Conservation (phyloP, 148 eudicot genomes). For the Chenopodium formosanum region DNA sequence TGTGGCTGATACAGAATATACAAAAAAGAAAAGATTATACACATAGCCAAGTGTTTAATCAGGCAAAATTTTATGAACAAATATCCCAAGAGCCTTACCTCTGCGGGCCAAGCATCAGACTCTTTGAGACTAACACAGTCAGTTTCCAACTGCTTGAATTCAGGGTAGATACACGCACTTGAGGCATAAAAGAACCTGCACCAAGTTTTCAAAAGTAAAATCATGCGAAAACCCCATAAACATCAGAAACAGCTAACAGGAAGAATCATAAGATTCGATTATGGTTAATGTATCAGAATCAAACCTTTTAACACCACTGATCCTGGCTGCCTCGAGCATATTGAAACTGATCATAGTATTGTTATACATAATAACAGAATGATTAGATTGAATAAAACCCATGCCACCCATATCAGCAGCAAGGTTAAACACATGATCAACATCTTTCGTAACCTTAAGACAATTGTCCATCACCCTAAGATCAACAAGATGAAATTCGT, state of each 20-base stretch:
- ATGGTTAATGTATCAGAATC: not conserved
- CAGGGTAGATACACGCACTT: conserved; percentile 63
- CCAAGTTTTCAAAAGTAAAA: not conserved
- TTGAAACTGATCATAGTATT: conserved; percentile 62
- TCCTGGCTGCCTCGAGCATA: conserved; percentile 62
- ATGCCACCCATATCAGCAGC: conserved; percentile 68
- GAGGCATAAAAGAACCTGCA: conserved; percentile 59
- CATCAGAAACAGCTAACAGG: not conserved
- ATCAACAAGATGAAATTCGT: conserved; percentile 58
- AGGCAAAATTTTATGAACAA: not conserved
- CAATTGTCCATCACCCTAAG: conserved; percentile 63
- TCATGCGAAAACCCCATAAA: not conserved
- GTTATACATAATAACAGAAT: conserved; percentile 57
- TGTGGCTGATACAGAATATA: conserved; percentile 38
- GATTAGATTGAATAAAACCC: conserved; percentile 60
- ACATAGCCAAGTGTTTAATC: not conserved
- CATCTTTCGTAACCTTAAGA: conserved; percentile 49
- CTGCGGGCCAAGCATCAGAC: conserved; percentile 63
- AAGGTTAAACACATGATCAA: conserved; percentile 58
- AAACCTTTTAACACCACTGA: conserved; percentile 53
- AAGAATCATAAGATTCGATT: not conserved
- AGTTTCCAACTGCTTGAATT: conserved; percentile 57
- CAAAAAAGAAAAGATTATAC: not conserved
- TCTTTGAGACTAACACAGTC: conserved; percentile 54
- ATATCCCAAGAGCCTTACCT: conserved; percentile 25